Base-by-base conservation (phyloP, 148 eudicot species). In the Hydrangea macrophylla region DNA sequence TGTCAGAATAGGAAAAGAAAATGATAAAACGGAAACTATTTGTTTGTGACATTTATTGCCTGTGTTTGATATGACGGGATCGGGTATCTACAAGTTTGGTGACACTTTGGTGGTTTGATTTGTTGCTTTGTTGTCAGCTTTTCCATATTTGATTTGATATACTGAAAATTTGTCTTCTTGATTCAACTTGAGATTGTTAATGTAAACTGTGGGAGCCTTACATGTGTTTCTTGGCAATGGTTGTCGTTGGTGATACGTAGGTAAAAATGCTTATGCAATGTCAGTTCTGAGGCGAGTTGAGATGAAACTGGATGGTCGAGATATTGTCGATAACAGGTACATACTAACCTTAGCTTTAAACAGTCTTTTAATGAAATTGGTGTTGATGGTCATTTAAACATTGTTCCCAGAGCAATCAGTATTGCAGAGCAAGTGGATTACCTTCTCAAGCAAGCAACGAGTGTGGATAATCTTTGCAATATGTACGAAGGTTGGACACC, bases 401-500 rank as follows among this genome's bases (percentile, higher is more conserved):
- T 28, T 33, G 6, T 40, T 71, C 69, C 50, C 93, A 90, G 99
- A 74, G 85, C 83, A 72, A 70, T 87, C 27, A 89, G 82, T 77
- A 73, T 81, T 64, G 78, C 82, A 35, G 99, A 94, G 78, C 99
- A 94, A 82, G 99, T 94, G 51, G 96, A 94, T 67, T 83, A 80
- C 81, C 85, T 94, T 70, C 79, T 94, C 65, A 88, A 90, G 88
- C 99, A 90, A 87, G 97, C 99, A 28, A 94, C 97, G 37, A 89
- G 89, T 65, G 64, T 82, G 67, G 99, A 94, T 83, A 94, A 94
- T 69, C 97, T 91, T 65, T 94, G 98, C 84, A 94, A 87, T 75
- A 94, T 94, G 98, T 94, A 94, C 53, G 98, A 94, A 82, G 98
- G 98, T 60, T 94, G 98, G 98, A 94, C 98, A 63, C 92, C 98